Percentiles rank a stretch among this genome's conserved stretches.
These are phyloP conservation scores for Setaria italica DNA, from an alignment of 202 grass and related monocot genomes.

Conservation along the genomic window DNA sequence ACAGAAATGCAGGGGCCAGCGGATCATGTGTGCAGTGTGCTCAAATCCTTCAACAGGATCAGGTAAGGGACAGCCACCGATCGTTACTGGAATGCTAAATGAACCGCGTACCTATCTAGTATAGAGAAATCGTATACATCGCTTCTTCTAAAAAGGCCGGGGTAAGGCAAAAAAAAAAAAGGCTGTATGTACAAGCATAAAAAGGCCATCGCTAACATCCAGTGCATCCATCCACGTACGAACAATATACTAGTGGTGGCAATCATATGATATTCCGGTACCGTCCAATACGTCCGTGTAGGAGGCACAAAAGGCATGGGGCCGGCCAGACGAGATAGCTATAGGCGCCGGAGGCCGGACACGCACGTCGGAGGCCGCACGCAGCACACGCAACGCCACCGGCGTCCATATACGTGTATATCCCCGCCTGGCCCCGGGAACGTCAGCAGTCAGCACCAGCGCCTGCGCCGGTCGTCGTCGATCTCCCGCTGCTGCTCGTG, in stretches of 20 bases:
- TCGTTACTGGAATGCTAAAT: neutral
- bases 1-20: neutral
- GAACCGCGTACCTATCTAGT: neutral
- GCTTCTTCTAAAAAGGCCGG: neutral
- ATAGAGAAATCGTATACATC: neutral
- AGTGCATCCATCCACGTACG: slow-evolving; percentile 8
- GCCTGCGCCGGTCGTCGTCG: neutral
- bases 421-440: neutral
- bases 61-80: no score
- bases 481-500: neutral
- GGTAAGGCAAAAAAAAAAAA: neutral
- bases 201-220: neutral
- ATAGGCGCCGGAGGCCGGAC: neutral
- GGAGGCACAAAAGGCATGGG: neutral
- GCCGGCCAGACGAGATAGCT: neutral
- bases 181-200: neutral
- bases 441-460: neutral
- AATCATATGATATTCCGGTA: slow-evolving; percentile 17
- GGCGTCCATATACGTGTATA: neutral
- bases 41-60: neutral
- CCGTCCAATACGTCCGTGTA: slow-evolving; percentile 24
- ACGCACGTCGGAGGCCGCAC: slow-evolving; percentile 34
- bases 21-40: neutral
- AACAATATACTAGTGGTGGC: slow-evolving; percentile 1
- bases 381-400: slow-evolving; percentile 11